Evolutionary conservation across 1,139 yeast genomes (phyloP), one percentile per base, ranked within the genome.

Genomic region (Yamadazyma diddensiae): DNA sequence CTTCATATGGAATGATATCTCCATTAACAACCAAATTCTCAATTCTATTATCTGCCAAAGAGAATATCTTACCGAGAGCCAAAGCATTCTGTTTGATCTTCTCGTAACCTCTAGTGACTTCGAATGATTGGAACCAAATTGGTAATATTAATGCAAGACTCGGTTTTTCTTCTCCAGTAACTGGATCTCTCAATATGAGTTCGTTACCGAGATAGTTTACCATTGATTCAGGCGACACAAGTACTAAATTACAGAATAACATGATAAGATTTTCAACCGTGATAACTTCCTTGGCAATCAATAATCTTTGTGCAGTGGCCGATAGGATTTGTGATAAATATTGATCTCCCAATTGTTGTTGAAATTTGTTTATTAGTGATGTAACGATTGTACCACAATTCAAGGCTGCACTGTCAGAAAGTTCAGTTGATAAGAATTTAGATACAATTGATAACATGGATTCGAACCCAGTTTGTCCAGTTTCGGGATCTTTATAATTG

Each of bases 81-180:
- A 75, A 53, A 4, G 86, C 73, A 50, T 85, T 85, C 37, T 77
- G 78, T 42, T 74, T 70, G 35, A 90, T 86, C 39, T 77, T 79
- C 24, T 80, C 84, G 39, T 74, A 80, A 0, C 97, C 97, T 38
- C 94, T 66, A 28, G 90, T 73, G 1, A 82, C 78, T 47, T 85
- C 94, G 57, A 85, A 90, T 2, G 88, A 75, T 22, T 77, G 77
- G 32, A 90, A 72, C 97, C 97, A 90, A 34, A 83, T 80, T 4
- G 82, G 81, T 12, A 58, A 43, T 11, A 58, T 45, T 6, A 56
- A 38, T 19, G 48, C 47, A 29, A 58, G 47, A 4, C 59, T 60
- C 4, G 51, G 43, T 36, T 46, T 45, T 15, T 47, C 42, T 8
- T 50, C 52, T 3, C 55, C 53, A 2, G 52, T 36, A 25, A 40